Conservation (phyloP, 495 filamentous ascomycete species). For the Hypoxylon intermedium region DNA sequence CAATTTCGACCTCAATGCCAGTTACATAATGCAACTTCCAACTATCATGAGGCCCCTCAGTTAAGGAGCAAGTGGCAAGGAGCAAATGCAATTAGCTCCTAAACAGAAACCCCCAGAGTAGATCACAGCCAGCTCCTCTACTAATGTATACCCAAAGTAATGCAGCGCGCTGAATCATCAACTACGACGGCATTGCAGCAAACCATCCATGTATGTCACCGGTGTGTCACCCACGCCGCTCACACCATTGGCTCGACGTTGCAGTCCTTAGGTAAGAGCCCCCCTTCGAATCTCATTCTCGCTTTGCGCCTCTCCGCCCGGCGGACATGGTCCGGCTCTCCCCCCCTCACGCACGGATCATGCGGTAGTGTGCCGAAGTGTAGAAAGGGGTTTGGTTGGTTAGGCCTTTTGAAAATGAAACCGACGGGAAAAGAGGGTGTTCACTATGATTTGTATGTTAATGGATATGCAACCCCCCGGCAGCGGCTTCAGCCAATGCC, state of each 20-base stretch:
- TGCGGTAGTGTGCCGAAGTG: constrained; percentile 5
- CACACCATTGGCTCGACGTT: constrained; percentile 10
- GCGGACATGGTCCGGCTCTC: constrained; percentile 4
- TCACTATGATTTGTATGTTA: not conserved
- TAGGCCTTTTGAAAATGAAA: not conserved
- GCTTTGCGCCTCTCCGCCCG: constrained; percentile 12
- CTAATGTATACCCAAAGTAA: no score
- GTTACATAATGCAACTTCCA: no score
- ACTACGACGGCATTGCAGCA: constrained; percentile 3
- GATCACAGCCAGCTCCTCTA: no score
- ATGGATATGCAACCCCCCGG: not conserved
- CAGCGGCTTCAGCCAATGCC: not conserved
- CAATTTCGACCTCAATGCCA: no score
- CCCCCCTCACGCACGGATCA: constrained; percentile 2
- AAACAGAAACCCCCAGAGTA: no score
- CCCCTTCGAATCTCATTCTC: not conserved
- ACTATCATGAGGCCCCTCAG: no score
- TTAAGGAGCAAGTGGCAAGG: no score
- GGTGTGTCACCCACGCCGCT: constrained; percentile 22
- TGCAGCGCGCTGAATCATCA: constrained; percentile 23
- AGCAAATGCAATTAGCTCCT: no score
- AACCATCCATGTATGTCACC: constrained; percentile 28
- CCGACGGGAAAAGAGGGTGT: not conserved
- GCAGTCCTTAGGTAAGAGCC: constrained; percentile 12
- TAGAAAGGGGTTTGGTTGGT: constrained; percentile 3